These are phyloP conservation scores for Macrophomina phaseolina DNA, from an alignment of 2,329 filamentous ascomycete genomes.

Conservation along the genomic window DNA sequence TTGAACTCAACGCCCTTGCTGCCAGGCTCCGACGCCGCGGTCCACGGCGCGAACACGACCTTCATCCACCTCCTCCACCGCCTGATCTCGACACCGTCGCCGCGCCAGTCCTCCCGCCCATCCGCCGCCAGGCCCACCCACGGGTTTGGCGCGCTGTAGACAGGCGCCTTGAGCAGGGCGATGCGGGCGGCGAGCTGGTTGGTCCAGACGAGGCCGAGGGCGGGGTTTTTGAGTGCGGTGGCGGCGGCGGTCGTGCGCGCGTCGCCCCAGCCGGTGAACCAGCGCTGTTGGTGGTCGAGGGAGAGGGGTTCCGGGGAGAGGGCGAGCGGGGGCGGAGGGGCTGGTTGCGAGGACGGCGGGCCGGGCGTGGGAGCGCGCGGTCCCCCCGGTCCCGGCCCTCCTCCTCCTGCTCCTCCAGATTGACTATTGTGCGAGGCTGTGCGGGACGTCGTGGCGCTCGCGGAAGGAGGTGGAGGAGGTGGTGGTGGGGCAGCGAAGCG, in stretches of 20 bases:
- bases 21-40: slow-evolving; percentile 52
- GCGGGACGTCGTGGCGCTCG: slow-evolving; percentile 33
- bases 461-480: slow-evolving; percentile 15
- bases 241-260: slow-evolving; percentile 36
- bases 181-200: slow-evolving; percentile 86
- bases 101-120: slow-evolving; percentile 48
- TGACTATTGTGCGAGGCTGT: slow-evolving; percentile 36
- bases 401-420: not conserved
- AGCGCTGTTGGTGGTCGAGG: slow-evolving; percentile 88
- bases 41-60: slow-evolving; percentile 87
- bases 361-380: slow-evolving; percentile 26
- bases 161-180: slow-evolving; percentile 75
- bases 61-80: slow-evolving; percentile 80
- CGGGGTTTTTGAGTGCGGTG: slow-evolving; percentile 74
- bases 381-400: slow-evolving; percentile 17
- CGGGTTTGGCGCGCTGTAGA: slow-evolving; percentile 47
- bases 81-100: slow-evolving; percentile 51
- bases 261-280: slow-evolving; percentile 85
- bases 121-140: slow-evolving; percentile 43
- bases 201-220: slow-evolving; percentile 86
- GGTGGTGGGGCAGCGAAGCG: slow-evolving; percentile 63
- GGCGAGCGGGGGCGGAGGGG: slow-evolving; percentile 33
- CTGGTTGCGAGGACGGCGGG: not conserved
- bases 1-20: slow-evolving; percentile 72
- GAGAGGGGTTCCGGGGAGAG: slow-evolving; percentile 64